These are phyloP conservation scores for Stagonosporopsis rhizophila DNA, from an alignment of 2,329 filamentous ascomycete genomes.

Conservation along the genomic window DNA sequence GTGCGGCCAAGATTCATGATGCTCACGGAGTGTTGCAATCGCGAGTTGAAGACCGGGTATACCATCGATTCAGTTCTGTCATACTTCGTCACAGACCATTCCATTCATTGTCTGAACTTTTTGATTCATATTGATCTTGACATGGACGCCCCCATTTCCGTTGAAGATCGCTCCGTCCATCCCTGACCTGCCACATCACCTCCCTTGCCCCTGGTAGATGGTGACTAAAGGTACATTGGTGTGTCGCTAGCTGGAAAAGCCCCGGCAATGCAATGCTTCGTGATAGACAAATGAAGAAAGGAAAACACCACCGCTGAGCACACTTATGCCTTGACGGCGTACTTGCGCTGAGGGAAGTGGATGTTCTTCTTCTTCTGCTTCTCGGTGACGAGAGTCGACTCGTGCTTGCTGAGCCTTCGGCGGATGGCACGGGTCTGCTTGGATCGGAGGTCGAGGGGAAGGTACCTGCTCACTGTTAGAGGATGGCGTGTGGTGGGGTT, in stretches of 20 bases:
- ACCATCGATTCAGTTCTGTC: slow-evolving; percentile 20
- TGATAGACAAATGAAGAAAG: slow-evolving; percentile 49
- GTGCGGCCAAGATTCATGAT: background rate
- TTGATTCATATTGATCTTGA: slow-evolving; percentile 52
- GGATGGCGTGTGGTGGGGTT: slow-evolving; percentile 1
- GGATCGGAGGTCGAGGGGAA: slow-evolving; percentile 95
- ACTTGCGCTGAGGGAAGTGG: slow-evolving; percentile 99
- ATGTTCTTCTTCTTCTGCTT: slow-evolving; percentile 96
- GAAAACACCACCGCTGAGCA: slow-evolving; percentile 40
- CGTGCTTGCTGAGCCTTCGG: slow-evolving; percentile 90
- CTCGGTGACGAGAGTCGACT: slow-evolving; percentile 82
- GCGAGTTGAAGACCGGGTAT: slow-evolving; percentile 12
- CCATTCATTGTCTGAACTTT: slow-evolving; percentile 47
- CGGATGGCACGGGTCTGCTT: slow-evolving; percentile 99
- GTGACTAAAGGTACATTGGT: slow-evolving; percentile 51
- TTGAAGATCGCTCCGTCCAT: slow-evolving; percentile 47
- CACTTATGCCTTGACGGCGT: slow-evolving; percentile 87
- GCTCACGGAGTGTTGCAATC: background rate
- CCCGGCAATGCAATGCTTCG: slow-evolving; percentile 52
- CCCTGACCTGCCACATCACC: slow-evolving; percentile 42
- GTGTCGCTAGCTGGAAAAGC: slow-evolving; percentile 48
- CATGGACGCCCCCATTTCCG: slow-evolving; percentile 51
- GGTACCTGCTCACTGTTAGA: slow-evolving; percentile 63
- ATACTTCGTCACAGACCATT: slow-evolving; percentile 26
- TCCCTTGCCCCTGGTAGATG: slow-evolving; percentile 41